These are phyloP conservation scores for Spongispora temasekensis DNA, from an alignment of 1,284 basidiomycete species.

Conservation along the genomic window DNA sequence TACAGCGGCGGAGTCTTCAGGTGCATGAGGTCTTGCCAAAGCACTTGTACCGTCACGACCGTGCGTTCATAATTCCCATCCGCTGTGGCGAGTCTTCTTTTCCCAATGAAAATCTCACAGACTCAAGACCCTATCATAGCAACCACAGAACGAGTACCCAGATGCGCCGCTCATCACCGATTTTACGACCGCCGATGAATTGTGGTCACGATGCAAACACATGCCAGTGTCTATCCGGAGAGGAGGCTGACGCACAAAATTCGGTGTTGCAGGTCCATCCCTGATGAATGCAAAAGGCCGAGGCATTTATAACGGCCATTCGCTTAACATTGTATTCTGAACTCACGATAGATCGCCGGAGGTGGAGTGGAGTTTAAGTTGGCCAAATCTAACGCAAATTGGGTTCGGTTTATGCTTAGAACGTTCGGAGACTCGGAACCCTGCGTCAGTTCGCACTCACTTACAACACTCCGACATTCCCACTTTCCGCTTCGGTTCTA, in stretches of 20 bases:
- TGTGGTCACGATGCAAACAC: neutral
- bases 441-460: neutral
- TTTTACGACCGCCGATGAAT: neutral
- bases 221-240: neutral
- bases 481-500: neutral
- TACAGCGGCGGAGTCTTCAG: neutral
- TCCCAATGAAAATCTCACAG: constrained; percentile 6
- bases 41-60: no score
- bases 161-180: neutral
- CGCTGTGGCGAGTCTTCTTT: constrained; percentile 1
- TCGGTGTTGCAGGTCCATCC: neutral
- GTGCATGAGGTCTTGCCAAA: neutral
- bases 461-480: neutral
- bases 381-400: neutral
- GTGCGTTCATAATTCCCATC: constrained; percentile 6
- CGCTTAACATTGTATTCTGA: constrained; percentile 1
- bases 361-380: neutral
- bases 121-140: neutral
- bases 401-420: no score
- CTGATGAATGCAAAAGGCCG: no score
- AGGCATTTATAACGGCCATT: neutral
- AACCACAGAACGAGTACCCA: no score
- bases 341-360: neutral
- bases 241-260: neutral
- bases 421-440: no score